Evolutionary conservation across 257 asterid genomes (phyloP).

Genomic region (Scutellaria barbata): DNA sequence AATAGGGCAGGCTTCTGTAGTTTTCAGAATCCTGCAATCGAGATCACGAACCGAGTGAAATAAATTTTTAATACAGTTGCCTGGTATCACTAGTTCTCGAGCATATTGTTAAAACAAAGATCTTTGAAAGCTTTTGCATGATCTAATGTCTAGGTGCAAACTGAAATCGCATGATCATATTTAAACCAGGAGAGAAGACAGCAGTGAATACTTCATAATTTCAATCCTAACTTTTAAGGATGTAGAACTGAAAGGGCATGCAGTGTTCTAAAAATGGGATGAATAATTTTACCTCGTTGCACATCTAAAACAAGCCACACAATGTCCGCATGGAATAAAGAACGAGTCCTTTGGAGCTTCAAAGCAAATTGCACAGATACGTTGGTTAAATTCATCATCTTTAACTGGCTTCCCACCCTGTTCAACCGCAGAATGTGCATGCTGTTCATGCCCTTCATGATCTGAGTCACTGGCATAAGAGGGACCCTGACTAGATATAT

Average conservation of each 20-base stretch:
- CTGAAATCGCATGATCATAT: not conserved
- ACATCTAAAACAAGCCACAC: conserved; percentile 80
- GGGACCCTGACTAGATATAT: conserved; percentile 52
- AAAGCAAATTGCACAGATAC: conserved; percentile 81
- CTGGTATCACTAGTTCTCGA: not conserved
- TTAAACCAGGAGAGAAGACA: not conserved
- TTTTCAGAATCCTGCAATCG: conserved; percentile 68
- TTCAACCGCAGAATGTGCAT: conserved; percentile 34
- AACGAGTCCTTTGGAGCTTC: conserved; percentile 83
- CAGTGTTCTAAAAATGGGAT: conserved; percentile 23
- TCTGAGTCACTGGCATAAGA: conserved; percentile 62
- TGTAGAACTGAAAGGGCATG: not conserved
- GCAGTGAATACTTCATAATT: not conserved
- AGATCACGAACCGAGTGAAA: conserved; percentile 20
- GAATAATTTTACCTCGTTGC: conserved; percentile 60
- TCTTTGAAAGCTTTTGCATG: no score
- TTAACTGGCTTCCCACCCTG: conserved; percentile 45
- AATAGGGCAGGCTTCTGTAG: conserved; percentile 74
- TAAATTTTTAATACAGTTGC: not conserved
- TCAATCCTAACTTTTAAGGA: not conserved
- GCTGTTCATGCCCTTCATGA: conserved; percentile 44
- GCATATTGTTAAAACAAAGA: conserved; percentile 3
- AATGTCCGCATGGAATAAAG: conserved; percentile 92
- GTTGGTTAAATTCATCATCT: conserved; percentile 46
- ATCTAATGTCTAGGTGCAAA: no score